Conservation (phyloP, 306 rosid genomes). For the Hippophae tibetana region DNA sequence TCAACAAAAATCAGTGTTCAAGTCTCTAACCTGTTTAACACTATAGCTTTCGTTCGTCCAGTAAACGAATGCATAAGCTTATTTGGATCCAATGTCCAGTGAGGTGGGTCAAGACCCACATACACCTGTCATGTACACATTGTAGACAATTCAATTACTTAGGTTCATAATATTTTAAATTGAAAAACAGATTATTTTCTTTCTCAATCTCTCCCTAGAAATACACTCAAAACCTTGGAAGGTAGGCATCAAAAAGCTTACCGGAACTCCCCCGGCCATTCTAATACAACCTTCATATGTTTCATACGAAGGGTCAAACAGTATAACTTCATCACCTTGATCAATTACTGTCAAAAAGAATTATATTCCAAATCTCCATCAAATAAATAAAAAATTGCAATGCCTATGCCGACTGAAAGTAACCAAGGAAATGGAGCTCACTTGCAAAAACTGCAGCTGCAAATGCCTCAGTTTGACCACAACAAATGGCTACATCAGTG, state of each 20-base stretch:
- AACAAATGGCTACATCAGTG: constrained; percentile 67
- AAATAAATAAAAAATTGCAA: not conserved
- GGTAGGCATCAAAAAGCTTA: constrained; percentile 24
- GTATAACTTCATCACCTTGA: constrained; percentile 63
- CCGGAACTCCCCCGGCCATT: constrained; percentile 76
- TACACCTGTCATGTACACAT: constrained; percentile 37
- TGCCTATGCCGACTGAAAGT: not conserved
- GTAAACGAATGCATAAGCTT: constrained; percentile 48
- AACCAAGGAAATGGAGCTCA: constrained; percentile 5
- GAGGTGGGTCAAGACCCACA: constrained; percentile 73
- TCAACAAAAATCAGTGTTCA: not conserved
- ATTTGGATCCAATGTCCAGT: constrained; percentile 58
- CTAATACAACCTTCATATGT: constrained; percentile 50
- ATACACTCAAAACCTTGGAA: constrained; percentile 3
- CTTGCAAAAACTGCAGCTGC: constrained; percentile 69
- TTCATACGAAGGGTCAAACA: constrained; percentile 66
- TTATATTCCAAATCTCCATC: not conserved
- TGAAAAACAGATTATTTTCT: not conserved
- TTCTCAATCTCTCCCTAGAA: not conserved
- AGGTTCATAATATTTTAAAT: not conserved
- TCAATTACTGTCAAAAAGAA: constrained; percentile 50
- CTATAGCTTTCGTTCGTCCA: constrained; percentile 62
- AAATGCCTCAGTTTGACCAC: constrained; percentile 82
- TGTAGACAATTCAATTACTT: constrained; percentile 6
- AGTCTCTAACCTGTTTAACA: constrained; percentile 63